Base-by-base conservation (phyloP, 768 basidiomycete genomes). In the Saitozyma podzolica region DNA sequence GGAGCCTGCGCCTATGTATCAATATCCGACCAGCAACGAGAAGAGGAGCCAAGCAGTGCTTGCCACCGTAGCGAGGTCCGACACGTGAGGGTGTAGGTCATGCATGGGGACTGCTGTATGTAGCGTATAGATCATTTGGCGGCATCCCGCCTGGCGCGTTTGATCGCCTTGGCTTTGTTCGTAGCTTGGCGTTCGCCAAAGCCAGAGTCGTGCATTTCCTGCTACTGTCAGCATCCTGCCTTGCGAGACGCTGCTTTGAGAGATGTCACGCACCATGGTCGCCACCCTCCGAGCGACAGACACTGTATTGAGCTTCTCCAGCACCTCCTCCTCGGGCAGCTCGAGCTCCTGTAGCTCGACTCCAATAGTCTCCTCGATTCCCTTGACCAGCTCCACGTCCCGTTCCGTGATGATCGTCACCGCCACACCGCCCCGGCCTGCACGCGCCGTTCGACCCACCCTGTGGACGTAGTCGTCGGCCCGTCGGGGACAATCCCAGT, bases 391-490 rank as follows among this genome's bases (percentile, higher is more conserved):
- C 58, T 91, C 88, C 72, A 94, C 91, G 76, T 98, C 96, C 50
- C 85, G 83, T 80, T 98, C 95, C 2, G 95, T 96, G 56, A 98
- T 90, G 75, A 98, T 91, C 72, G 93, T 98, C 39, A 98, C 84
- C 0, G 92, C 92, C 54, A 93, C 82, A 72, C 96, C 96, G 3
- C 89, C 90, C 71, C 86, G 84, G 7, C 96, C 96, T 10, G 89
- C 90, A 70, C 93, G 87, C 40, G 93, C 93, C 20, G 93, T 97
- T 74, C 93, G 81, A 50, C 93, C 93, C 0, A 99, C 96, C 19
- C 96, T 86, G 81, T 99, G 96, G 1, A 92, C 90, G 75, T 99
- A 99, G 77, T 95, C 94, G 78, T 95, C 95, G 6, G 91, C 66
- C 10, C 78, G 77, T 20, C 84, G 83, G 13, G 96, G 96, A 65